phyloP scores from a whole-genome alignment of 139 green algal genomes.

The Picochlorum sp. region DNA sequence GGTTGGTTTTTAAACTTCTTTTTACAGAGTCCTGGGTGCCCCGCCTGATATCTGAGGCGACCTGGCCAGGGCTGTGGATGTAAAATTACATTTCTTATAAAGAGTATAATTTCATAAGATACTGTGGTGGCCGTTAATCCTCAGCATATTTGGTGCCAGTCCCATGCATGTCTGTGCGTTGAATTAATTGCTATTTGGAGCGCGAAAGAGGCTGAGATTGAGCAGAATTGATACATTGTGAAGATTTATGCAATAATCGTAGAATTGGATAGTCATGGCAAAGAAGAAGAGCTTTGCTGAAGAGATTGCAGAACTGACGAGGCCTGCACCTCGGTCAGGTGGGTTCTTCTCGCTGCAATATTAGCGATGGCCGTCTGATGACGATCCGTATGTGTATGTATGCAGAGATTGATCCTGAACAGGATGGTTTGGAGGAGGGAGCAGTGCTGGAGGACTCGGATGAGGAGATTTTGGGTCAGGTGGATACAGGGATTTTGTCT shows the following conservation, averaged over 20 bases:
- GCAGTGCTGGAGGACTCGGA: constrained; percentile 26
- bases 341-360: not conserved
- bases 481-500: not conserved
- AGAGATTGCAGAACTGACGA: constrained; percentile 30
- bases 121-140: no score
- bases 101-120: no score
- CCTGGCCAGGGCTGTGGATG: no score
- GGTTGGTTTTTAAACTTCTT: no score
- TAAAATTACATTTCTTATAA: no score
- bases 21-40: no score
- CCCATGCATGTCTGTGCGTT: no score
- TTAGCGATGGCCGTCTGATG: no score
- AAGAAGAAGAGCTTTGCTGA: constrained; percentile 28
- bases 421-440: constrained; percentile 14
- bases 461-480: constrained; percentile 18
- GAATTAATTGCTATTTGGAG: no score
- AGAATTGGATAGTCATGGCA: not conserved
- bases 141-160: no score
- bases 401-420: constrained; percentile 33
- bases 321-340: constrained; percentile 23
- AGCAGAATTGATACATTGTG: not conserved
- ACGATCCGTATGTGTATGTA: no score
- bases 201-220: not conserved
- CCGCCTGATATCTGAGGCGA: no score
- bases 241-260: not conserved